Conservation (phyloP, 257 asterid species). For the Solanum medicagineum region DNA sequence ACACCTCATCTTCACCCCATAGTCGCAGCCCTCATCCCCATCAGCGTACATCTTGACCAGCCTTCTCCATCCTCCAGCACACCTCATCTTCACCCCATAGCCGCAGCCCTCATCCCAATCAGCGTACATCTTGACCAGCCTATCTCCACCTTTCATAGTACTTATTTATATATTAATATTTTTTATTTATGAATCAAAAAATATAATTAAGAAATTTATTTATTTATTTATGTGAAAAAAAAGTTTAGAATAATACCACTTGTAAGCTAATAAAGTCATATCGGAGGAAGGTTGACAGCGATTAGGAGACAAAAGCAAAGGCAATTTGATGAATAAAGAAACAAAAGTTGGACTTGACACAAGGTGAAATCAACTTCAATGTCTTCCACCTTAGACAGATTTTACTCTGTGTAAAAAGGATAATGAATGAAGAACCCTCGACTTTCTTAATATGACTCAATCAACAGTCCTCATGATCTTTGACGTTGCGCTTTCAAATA, state of each 20-base stretch:
- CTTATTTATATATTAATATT: not conserved
- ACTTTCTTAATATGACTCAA: too few relatives aligned
- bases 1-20: not conserved
- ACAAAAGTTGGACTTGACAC: not conserved
- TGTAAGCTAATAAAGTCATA: not conserved
- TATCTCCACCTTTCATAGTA: not conserved
- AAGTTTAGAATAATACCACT: not conserved
- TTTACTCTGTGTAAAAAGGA: too few relatives aligned
- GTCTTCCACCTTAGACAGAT: not conserved
- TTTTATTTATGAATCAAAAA: not conserved
- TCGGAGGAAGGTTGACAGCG: not conserved
- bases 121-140: not conserved
- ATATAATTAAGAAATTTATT: too few relatives aligned
- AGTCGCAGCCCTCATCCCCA: too few relatives aligned
- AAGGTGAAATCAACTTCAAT: not conserved
- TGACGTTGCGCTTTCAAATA: too few relatives aligned
- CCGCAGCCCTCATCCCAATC: too few relatives aligned
- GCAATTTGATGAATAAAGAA: not conserved
- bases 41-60: too few relatives aligned
- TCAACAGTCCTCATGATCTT: too few relatives aligned
- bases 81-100: not conserved
- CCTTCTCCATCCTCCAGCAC: not conserved
- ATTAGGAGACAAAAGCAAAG: not conserved
- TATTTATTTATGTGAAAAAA: not conserved
- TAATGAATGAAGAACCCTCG: too few relatives aligned